phyloP scores from a whole-genome alignment of 768 basidiomycete species.

The Hericium erinaceus region DNA sequence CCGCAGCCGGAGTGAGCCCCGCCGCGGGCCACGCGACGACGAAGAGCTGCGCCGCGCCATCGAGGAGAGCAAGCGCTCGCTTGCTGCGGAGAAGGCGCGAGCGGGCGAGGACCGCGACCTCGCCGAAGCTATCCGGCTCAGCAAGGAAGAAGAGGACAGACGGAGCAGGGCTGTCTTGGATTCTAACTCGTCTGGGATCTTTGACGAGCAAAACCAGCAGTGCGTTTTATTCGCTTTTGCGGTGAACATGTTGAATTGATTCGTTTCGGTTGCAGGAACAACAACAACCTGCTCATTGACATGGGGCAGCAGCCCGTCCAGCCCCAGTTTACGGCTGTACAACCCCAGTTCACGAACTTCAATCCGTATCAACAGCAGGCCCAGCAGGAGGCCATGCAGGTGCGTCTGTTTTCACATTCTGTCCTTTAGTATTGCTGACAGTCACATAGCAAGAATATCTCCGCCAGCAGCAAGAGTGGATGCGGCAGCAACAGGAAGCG shows the following conservation, averaged over 20 bases:
- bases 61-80: slow-evolving; percentile 75
- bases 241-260: too few species aligned
- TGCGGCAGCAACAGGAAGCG: slow-evolving; percentile 53
- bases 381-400: slow-evolving; percentile 81
- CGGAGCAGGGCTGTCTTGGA: slow-evolving; percentile 64
- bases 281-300: slow-evolving; percentile 6
- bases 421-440: neutral
- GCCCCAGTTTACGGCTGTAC: slow-evolving; percentile 39
- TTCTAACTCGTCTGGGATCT: slow-evolving; percentile 63
- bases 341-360: slow-evolving; percentile 86
- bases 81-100: slow-evolving; percentile 58
- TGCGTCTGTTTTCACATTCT: slow-evolving; percentile 6
- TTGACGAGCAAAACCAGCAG: slow-evolving; percentile 62
- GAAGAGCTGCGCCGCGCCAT: slow-evolving; percentile 83
- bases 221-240: slow-evolving; percentile 27
- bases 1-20: slow-evolving; percentile 19
- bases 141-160: slow-evolving; percentile 83
- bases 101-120: slow-evolving; percentile 78
- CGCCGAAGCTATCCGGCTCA: slow-evolving; percentile 70
- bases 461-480: slow-evolving; percentile 57
- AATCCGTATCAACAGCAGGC: slow-evolving; percentile 92
- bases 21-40: slow-evolving; percentile 41
- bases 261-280: neutral
- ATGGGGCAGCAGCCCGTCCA: neutral
- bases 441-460: slow-evolving; percentile 30